Evolutionary conservation across 441 rosid genomes (phyloP).

Genomic region (Oxalis stricta): DNA sequence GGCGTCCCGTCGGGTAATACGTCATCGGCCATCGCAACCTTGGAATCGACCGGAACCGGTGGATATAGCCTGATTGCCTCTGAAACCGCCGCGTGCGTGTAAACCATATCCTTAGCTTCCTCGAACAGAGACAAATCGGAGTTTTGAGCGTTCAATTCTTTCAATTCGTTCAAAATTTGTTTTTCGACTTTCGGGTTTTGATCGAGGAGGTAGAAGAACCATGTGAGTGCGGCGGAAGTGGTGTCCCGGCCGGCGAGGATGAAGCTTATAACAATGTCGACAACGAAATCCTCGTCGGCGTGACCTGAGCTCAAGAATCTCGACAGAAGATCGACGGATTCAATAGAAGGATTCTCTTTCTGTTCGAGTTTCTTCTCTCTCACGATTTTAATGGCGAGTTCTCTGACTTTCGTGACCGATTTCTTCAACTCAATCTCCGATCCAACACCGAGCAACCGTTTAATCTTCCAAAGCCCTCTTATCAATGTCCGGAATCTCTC

Average conservation of each 20-base stretch:
- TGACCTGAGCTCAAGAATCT: conserved; percentile 42
- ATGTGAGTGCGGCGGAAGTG: conserved; percentile 57
- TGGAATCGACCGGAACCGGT: conserved; percentile 31
- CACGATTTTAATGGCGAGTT: conserved; percentile 37
- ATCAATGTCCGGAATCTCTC: conserved; percentile 16
- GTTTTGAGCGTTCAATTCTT: no score
- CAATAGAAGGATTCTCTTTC: conserved; percentile 8
- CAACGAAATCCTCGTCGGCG: conserved; percentile 32
- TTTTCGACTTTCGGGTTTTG: conserved; percentile 26
- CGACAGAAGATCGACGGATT: conserved; percentile 43
- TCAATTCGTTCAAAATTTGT: conserved; percentile 30
- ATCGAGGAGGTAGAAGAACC: conserved; percentile 63
- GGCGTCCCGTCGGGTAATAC: conserved; percentile 35
- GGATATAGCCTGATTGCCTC: conserved; percentile 47
- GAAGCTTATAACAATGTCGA: conserved; percentile 50
- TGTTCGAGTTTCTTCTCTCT: conserved; percentile 31
- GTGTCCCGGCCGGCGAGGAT: conserved; percentile 71
- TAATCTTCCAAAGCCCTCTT: conserved; percentile 32
- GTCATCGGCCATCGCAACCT: conserved; percentile 24
- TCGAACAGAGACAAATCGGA: conserved; percentile 18
- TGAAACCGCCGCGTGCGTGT: conserved; percentile 32
- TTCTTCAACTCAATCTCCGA: conserved; percentile 31
- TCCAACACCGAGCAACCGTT: conserved; percentile 26
- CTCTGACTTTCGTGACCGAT: conserved; percentile 25
- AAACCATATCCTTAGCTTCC: conserved; percentile 39